A percentile compares a stretch with the other conserved stretches of the same genome.
These are phyloP conservation scores for Theobroma grandiflorum DNA, from an alignment of 441 rosid species.

Conservation along the genomic window DNA sequence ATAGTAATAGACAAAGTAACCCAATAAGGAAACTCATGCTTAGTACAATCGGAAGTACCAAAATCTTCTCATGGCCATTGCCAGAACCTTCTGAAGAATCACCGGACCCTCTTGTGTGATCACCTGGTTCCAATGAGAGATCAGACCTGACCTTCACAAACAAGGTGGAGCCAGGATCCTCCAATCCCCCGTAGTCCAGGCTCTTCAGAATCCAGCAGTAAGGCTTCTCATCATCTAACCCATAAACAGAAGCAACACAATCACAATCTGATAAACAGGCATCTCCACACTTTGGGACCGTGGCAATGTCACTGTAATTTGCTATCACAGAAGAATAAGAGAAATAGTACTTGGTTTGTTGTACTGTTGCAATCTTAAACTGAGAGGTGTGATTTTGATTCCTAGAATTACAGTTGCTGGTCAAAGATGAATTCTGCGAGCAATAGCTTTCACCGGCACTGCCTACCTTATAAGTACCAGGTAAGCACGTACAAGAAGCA, in stretches of 20 bases:
- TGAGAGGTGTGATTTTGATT: constrained; percentile 41
- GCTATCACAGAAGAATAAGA: constrained; percentile 65
- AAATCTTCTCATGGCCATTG: constrained; percentile 45
- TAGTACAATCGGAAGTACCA: constrained; percentile 69
- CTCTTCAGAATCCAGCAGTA: constrained; percentile 85
- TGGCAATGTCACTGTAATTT: constrained; percentile 68
- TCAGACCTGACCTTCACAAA: constrained; percentile 69
- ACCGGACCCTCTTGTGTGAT: constrained; percentile 16
- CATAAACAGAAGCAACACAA: constrained; percentile 87
- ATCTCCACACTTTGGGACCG: constrained; percentile 72
- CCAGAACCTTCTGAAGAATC: constrained; percentile 40
- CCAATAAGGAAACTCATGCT: constrained; percentile 65
- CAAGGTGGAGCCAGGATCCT: constrained; percentile 78
- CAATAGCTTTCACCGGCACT: constrained; percentile 39
- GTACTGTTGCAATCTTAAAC: constrained; percentile 53
- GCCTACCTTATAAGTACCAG: constrained; percentile 60
- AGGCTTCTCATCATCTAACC: constrained; percentile 85
- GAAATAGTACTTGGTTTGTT: constrained; percentile 83
- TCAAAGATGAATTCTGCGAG: constrained; percentile 52
- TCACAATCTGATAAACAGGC: constrained; percentile 79
- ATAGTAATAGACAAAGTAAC: constrained; percentile 68
- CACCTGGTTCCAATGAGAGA: constrained; percentile 37
- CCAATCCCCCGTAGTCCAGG: constrained; percentile 82
- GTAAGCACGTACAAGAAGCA: constrained; percentile 79
- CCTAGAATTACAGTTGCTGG: constrained; percentile 47